These are phyloP conservation scores for Isatis lusitanica DNA, from an alignment of 441 rosid genomes.

Conservation along the genomic window DNA sequence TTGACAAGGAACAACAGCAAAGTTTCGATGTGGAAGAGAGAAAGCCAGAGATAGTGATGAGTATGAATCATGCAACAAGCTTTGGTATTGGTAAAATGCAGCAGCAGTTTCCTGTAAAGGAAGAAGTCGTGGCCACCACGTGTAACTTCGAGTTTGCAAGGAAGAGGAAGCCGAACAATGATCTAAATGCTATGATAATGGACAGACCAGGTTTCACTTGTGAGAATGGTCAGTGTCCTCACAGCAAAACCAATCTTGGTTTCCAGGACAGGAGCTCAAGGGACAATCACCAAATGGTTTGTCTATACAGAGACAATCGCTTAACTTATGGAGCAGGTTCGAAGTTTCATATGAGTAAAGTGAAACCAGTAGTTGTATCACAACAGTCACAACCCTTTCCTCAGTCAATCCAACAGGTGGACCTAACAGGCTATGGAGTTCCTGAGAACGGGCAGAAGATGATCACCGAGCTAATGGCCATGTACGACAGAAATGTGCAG, in stretches of 20 bases:
- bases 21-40: conserved; percentile 49
- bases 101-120: conserved; percentile 47
- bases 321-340: conserved; percentile 48
- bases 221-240: conserved; percentile 69
- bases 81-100: conserved; percentile 41
- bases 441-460: conserved; percentile 75
- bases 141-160: conserved; percentile 39
- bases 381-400: conserved; percentile 38
- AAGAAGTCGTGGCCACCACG: conserved; percentile 40
- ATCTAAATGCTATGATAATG: conserved; percentile 43
- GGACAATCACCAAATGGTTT: conserved; percentile 74
- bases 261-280: conserved; percentile 61
- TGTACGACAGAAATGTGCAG: conserved; percentile 53
- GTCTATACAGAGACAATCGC: conserved; percentile 44
- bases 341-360: conserved; percentile 36
- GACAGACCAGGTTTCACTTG: conserved; percentile 55
- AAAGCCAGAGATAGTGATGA: conserved; percentile 44
- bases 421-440: conserved; percentile 56
- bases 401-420: conserved; percentile 41
- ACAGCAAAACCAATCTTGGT: conserved; percentile 54
- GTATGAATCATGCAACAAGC: conserved; percentile 27
- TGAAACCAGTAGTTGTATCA: neutral
- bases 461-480: conserved; percentile 69
- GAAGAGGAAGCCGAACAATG: conserved; percentile 60
- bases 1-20: conserved; percentile 42